Conservation (phyloP, 768 basidiomycete genomes). For the Asterophora parasitica region DNA sequence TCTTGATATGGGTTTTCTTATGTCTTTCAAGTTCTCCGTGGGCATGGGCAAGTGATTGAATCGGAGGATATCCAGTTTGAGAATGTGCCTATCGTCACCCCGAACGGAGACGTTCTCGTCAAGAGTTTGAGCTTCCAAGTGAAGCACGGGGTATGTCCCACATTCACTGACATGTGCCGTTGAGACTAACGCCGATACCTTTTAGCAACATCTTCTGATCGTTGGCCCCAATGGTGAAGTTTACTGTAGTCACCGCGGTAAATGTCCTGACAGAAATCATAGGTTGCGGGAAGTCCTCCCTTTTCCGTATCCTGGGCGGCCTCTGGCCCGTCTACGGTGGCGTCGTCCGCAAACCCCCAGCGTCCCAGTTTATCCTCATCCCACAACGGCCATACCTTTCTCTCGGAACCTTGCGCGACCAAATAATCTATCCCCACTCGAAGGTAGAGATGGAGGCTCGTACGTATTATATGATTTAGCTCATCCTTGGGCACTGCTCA, state of each 20-base stretch:
- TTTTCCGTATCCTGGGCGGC: constrained; percentile 95
- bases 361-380: constrained; percentile 87
- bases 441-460: constrained; percentile 73
- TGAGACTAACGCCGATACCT: constrained; percentile 9
- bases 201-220: constrained; percentile 83
- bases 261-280: background rate
- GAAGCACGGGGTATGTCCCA: constrained; percentile 65
- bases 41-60: constrained; percentile 74
- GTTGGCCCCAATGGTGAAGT: constrained; percentile 86
- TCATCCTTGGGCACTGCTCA: background rate
- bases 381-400: constrained; percentile 96
- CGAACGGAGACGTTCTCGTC: constrained; percentile 91
- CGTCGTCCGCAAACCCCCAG: constrained; percentile 82
- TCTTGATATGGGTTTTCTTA: background rate
- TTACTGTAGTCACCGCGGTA: background rate
- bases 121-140: constrained; percentile 83
- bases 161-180: background rate
- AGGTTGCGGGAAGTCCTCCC: constrained; percentile 85
- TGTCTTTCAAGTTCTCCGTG: constrained; percentile 58
- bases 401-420: constrained; percentile 89
- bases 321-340: constrained; percentile 90
- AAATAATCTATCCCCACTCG: constrained; percentile 93
- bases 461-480: constrained; percentile 30
- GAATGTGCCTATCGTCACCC: constrained; percentile 91
- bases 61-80: constrained; percentile 91